Evolutionary conservation across 2,329 filamentous ascomycete species (phyloP), one percentile per base, ranked within the genome.

Genomic region (Epichloe festucae): DNA sequence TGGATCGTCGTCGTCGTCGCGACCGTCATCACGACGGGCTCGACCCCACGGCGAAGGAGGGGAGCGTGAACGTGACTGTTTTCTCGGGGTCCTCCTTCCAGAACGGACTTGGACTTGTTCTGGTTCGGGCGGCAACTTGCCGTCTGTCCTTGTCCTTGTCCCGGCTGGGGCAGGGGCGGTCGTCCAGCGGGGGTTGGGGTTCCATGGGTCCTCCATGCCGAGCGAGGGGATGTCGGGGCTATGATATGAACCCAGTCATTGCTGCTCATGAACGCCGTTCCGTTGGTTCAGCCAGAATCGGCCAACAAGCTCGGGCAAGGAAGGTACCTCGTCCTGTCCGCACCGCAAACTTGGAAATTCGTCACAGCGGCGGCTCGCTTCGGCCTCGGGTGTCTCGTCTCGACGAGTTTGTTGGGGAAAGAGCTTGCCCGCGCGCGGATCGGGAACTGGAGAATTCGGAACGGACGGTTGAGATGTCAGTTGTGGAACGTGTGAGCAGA

Each of bases 201-300:
- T 75, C 78, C 78, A 81, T 60, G 78, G 77, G 76, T 81, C 76
- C 64, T 81, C 78, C 78, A 81, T 81, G 56, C 62, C 67, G 63
- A 56, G 15, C 12, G 44, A 14, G 31, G 19, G 36, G 2, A 2
- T 23, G 27, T 1, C 12, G 46, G 46, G 35, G 23, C n/a, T 17
- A 36, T 46, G 27, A 31, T 4, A 11, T 11, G 10, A 11, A 4
- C 31, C 31, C 31, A 11, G 1, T 31, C 31, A 31, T 31, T 31
- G 31, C 31, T 31, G 31, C 4, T 39, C 36, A 8, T n/a, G 36
- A n/a, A 7, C 12, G 12, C 14, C 0, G 5, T 39, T 14, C 14
- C 0, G 5, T 39, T 14, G 36, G 12, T 14, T n/a, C 31, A 11
- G 10, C 27, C 17, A 10, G 27, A 0, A 10, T 3, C 10, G 8